Evolutionary conservation across 768 basidiomycete species (phyloP), one percentile per base, ranked within the genome.

Genomic region (Phlegmacium glaucopus): DNA sequence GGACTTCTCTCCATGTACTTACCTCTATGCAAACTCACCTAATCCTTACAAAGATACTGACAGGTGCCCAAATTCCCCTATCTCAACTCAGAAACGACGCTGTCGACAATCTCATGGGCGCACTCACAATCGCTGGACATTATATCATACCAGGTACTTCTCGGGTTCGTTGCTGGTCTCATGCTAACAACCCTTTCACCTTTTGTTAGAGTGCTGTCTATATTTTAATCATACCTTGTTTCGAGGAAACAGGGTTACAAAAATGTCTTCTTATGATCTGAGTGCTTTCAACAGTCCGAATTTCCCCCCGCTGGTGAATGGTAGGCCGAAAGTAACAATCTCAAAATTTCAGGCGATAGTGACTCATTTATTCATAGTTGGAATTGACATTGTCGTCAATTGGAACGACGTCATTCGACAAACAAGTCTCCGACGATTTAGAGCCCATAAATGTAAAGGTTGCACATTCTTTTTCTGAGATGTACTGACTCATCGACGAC

Each of bases 21-120:
- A 28, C 28, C 12, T 17, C 4, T 15, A 9, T 16, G 47, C 27
- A 16, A 16, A 27, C 36, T 34, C 32, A 34, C 9, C 28, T 45
- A 38, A 17, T 38, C 16, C 28, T 30, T 3, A 34, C 42, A 17
- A n/a, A 92, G 90, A 91, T 95, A 48, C 56, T 94, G 26, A 95
- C 91, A 1, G 94, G 94, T 10, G 92, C 94, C 0, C 94, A 96
- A 69, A 95, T 97, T 29, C 91, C 94, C 11, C 71, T 94, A 28
- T 92, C 89, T 2, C 87, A 93, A 60, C 71, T 94, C 39, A 79
- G 92, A n/a, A 96, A 94, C 56, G 94, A 97, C 62, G 92, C 93
- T 7, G 83, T 93, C 5, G 94, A 95, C 55, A 97, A 96, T 62
- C 70, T 96, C 9, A 82, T 96, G 62, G 93, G 91, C 7, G 88